Evolutionary conservation across 1,284 basidiomycete species (phyloP).

Genomic region (Athelia sp.): DNA sequence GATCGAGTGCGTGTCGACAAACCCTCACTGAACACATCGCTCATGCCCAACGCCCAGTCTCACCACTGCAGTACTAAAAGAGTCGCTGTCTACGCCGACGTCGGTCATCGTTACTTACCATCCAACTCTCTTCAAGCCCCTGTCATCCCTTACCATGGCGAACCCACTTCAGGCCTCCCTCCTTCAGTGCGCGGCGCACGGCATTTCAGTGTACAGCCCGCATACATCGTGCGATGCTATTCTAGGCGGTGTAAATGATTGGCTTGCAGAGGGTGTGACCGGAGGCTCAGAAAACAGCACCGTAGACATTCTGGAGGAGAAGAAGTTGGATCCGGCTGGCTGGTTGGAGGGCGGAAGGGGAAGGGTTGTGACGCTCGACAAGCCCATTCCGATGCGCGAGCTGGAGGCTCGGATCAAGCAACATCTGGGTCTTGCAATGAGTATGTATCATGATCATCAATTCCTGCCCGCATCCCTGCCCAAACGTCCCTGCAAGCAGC

Average conservation of each 20-base stretch:
- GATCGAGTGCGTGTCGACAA: constrained; percentile 58
- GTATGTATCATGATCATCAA: constrained; percentile 38
- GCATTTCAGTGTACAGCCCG: constrained; percentile 84
- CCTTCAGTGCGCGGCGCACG: constrained; percentile 75
- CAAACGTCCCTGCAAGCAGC: neutral
- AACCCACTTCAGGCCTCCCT: constrained; percentile 81
- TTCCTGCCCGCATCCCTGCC: too few species aligned
- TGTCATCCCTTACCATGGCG: constrained; percentile 74
- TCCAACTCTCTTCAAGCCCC: constrained; percentile 82
- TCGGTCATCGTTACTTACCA: constrained; percentile 87
- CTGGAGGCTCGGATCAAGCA: constrained; percentile 66
- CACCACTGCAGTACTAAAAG: constrained; percentile 74
- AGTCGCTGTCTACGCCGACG: constrained; percentile 61
- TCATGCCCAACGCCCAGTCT: too few species aligned
- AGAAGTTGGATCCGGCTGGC: too few species aligned
- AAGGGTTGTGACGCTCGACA: constrained; percentile 56
- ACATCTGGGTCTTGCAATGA: constrained; percentile 56
- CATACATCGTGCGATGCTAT: constrained; percentile 85
- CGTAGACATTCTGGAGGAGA: constrained; percentile 29
- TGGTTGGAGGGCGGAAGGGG: constrained; percentile 63
- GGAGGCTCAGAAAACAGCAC: constrained; percentile 18
- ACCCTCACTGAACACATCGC: too few species aligned
- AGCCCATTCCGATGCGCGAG: constrained; percentile 52
- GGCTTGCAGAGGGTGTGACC: constrained; percentile 53
- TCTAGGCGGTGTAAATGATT: constrained; percentile 76